Conservation (phyloP, 805 yeast genomes). For the Wickerhamiella dianesei region DNA sequence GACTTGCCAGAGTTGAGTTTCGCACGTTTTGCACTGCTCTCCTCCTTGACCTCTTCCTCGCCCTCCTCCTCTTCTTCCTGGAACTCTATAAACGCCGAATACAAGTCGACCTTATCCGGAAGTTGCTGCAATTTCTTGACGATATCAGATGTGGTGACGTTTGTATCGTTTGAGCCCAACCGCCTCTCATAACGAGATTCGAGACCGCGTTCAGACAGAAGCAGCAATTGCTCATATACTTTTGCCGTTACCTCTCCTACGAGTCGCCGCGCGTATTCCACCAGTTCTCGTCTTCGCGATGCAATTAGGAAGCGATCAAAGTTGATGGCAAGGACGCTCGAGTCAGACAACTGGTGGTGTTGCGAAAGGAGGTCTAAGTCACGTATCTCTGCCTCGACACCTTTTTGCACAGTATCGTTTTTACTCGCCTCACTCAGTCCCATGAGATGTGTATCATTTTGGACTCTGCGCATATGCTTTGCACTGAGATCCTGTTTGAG, state of each 20-base stretch:
- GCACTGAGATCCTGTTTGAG: conserved; percentile 13
- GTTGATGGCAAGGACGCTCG: conserved; percentile 40
- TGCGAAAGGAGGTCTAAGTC: background rate
- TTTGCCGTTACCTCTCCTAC: conserved; percentile 56
- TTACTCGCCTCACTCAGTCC: conserved; percentile 48
- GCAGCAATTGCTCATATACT: conserved; percentile 47
- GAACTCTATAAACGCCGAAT: background rate
- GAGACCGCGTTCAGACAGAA: conserved; percentile 37
- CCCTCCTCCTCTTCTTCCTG: background rate
- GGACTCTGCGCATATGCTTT: conserved; percentile 16
- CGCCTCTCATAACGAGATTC: conserved; percentile 17
- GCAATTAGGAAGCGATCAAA: conserved; percentile 53
- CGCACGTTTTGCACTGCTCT: conserved; percentile 10
- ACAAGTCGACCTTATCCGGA: background rate
- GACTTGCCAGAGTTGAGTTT: conserved; percentile 21
- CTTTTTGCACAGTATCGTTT: conserved; percentile 15
- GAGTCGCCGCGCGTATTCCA: conserved; percentile 47
- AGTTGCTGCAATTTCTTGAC: conserved; percentile 4
- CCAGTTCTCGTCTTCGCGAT: conserved; percentile 51
- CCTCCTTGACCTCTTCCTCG: conserved; percentile 1
- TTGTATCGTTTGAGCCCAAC: conserved; percentile 17
- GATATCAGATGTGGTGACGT: conserved; percentile 15
- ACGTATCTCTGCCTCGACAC: conserved; percentile 7
- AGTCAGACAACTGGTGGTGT: background rate
- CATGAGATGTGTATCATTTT: conserved; percentile 43